Conservation (phyloP, 768 basidiomycete genomes). For the Tulasnella sp. region DNA sequence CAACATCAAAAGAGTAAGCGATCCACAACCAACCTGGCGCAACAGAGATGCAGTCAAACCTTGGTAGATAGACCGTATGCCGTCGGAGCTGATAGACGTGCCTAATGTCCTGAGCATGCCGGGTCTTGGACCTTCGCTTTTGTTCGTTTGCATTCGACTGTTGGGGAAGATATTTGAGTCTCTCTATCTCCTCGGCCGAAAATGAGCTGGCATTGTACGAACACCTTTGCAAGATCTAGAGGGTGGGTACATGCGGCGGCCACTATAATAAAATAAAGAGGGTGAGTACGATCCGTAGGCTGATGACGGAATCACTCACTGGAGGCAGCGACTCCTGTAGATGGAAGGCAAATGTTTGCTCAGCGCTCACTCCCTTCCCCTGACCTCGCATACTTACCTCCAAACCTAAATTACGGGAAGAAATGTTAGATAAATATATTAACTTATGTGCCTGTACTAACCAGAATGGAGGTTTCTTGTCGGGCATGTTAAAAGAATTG, state of each 20-base stretch:
- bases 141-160: slow-evolving; percentile 32
- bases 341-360: background rate
- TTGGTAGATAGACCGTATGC: slow-evolving; percentile 25
- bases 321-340: slow-evolving; percentile 30
- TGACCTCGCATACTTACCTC: slow-evolving; percentile 11
- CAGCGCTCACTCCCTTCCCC: background rate
- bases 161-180: background rate
- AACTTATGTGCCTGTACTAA: background rate
- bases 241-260: slow-evolving; percentile 31
- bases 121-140: slow-evolving; percentile 10
- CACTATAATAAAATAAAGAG: slow-evolving; percentile 14
- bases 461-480: slow-evolving; percentile 22
- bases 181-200: background rate
- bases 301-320: slow-evolving; percentile 10
- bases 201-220: background rate
- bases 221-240: slow-evolving; percentile 32
- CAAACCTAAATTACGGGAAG: slow-evolving; percentile 3
- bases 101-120: slow-evolving; percentile 30
- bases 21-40: slow-evolving; percentile 25
- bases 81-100: slow-evolving; percentile 13
- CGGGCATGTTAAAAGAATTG: background rate
- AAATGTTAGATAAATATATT: background rate
- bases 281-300: background rate
- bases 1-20: background rate
- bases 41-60: slow-evolving; percentile 30